Percentiles rank a stretch among this genome's conserved stretches.
phyloP scores from a whole-genome alignment of 2,329 filamentous ascomycete species.

The Corinectria fuckeliana region DNA sequence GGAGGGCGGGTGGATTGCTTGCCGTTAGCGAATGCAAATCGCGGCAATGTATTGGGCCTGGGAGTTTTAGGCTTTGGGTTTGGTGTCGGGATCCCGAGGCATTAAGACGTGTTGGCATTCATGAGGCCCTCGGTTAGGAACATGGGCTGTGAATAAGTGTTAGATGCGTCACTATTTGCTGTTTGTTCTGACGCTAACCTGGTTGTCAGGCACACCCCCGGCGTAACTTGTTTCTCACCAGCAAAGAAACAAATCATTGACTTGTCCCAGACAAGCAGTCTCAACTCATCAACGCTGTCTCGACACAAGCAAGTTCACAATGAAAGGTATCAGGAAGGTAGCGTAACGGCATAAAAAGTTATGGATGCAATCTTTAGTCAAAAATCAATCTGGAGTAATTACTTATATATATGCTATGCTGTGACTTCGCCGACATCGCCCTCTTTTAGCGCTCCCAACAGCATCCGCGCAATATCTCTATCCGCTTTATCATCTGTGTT shows the following conservation, averaged over 20 bases:
- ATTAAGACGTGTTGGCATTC: neutral
- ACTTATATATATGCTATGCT: neutral
- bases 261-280: neutral
- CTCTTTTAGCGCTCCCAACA: conserved; percentile 48
- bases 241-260: neutral
- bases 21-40: neutral
- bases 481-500: conserved; percentile 41
- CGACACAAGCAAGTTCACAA: too few species aligned
- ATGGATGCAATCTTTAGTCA: neutral
- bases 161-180: neutral
- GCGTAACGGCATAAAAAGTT: neutral
- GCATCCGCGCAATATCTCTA: conserved; percentile 45
- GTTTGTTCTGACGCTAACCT: neutral
- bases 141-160: neutral
- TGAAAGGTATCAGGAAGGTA: neutral
- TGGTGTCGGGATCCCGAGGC: neutral
- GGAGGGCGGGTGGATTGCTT: neutral
- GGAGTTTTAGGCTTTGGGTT: neutral
- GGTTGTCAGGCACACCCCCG: neutral
- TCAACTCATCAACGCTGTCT: neutral
- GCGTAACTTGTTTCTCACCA: neutral
- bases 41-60: neutral
- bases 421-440: conserved; percentile 30
- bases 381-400: neutral
- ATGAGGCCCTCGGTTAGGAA: neutral